A percentile compares a stretch with the other conserved stretches of the same genome.
Conservation (phyloP, 305 asterid species). For the Andrographis paniculata region DNA sequence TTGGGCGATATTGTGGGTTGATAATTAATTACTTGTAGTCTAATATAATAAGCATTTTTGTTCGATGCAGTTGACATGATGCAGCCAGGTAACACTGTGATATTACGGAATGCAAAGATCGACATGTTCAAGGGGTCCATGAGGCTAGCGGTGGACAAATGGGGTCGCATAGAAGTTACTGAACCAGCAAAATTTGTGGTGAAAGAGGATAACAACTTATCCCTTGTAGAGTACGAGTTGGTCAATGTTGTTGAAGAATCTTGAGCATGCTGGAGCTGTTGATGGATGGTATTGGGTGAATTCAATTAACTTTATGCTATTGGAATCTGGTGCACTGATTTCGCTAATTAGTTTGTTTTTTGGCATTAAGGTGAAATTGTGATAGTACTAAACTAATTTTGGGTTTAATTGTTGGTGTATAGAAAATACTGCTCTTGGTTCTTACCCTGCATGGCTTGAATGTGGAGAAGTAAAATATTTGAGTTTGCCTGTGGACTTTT, state of each 20-base stretch:
- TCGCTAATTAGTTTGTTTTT: conserved; percentile 23
- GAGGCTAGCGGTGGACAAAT: conserved; percentile 88
- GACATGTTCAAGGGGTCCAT: conserved; percentile 90
- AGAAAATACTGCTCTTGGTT: conserved; percentile 15
- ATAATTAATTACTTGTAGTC: too few relatives aligned
- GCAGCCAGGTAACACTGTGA: conserved; percentile 55
- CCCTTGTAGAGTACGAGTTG: conserved; percentile 79
- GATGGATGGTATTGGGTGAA: too few relatives aligned
- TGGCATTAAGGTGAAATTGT: conserved; percentile 21
- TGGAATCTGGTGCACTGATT: conserved; percentile 40
- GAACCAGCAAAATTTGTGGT: conserved; percentile 62
- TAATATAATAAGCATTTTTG: background rate
- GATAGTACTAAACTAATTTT: conserved; percentile 31
- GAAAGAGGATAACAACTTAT: conserved; percentile 79
- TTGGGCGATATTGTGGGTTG: too few relatives aligned
- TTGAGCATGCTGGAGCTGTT: conserved; percentile 24
- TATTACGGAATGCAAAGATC: conserved; percentile 65
- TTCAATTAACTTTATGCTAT: conserved; percentile 25
- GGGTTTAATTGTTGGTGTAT: conserved; percentile 21
- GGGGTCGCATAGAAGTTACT: conserved; percentile 72
- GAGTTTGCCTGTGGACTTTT: background rate
- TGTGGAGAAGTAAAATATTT: conserved; percentile 9
- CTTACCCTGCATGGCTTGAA: conserved; percentile 8
- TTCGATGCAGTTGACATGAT: conserved; percentile 65
- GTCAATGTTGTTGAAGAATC: conserved; percentile 60